A percentile compares a stretch with the other conserved stretches of the same genome.
phyloP scores from a whole-genome alignment of 306 rosid genomes.

The Acacia crassicarpa region DNA sequence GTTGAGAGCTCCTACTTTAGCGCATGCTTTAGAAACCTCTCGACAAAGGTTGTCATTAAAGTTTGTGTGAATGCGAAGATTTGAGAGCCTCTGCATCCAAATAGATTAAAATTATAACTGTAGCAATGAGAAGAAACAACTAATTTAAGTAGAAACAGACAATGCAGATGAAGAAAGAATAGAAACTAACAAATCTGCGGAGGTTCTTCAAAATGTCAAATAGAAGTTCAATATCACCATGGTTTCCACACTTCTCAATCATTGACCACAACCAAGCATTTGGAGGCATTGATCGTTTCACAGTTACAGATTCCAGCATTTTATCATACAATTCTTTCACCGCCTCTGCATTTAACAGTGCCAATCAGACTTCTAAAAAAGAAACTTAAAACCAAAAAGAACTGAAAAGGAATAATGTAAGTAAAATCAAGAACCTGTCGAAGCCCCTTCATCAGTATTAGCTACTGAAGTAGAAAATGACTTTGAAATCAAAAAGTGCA shows the following conservation, averaged over 20 bases:
- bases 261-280: constrained; percentile 95
- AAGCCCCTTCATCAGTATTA: constrained; percentile 33
- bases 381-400: constrained; percentile 15
- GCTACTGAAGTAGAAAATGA: constrained; percentile 53
- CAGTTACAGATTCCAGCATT: constrained; percentile 68
- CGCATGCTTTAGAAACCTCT: constrained; percentile 83
- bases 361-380: constrained; percentile 4
- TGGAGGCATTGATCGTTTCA: constrained; percentile 79
- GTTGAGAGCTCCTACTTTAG: constrained; percentile 69
- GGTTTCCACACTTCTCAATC: constrained; percentile 70
- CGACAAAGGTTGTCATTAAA: constrained; percentile 79
- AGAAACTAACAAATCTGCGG: constrained; percentile 76
- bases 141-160: constrained; percentile 2
- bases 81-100: constrained; percentile 79
- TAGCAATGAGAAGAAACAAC: neutral
- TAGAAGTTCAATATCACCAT: constrained; percentile 66
- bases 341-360: constrained; percentile 50
- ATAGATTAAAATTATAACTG: constrained; percentile 17
- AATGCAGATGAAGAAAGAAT: neutral
- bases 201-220: constrained; percentile 76
- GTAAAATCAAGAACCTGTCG: constrained; percentile 58
- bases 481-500: constrained; percentile 36
- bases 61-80: constrained; percentile 75
- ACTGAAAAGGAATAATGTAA: neutral
- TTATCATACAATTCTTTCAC: constrained; percentile 79